These are phyloP conservation scores for Wickerhamomyces sp. DNA, from an alignment of 1,139 yeast species.

Conservation along the genomic window DNA sequence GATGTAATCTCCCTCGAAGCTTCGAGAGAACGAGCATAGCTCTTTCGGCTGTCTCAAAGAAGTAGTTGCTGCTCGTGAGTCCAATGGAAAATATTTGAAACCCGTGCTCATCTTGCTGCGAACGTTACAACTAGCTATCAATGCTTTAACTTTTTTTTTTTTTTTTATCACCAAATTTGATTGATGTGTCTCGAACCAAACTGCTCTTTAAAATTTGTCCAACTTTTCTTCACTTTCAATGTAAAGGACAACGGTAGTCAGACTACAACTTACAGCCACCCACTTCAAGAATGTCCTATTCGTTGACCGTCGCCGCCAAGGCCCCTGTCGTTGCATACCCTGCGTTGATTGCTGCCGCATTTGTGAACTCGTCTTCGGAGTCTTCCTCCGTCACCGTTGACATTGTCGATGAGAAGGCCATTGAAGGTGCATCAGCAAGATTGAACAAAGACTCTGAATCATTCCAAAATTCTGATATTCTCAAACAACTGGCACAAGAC, in stretches of 20 bases:
- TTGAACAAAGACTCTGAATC: conserved; percentile 28
- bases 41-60: conserved; percentile 74
- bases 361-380: conserved; percentile 52
- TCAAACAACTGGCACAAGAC: conserved; percentile 40
- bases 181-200: too few relatives aligned
- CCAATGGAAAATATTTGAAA: conserved; percentile 35
- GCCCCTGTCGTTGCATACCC: conserved; percentile 80
- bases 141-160: too few relatives aligned
- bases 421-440: conserved; percentile 31
- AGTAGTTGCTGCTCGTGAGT: conserved; percentile 45
- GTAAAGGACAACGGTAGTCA: too few relatives aligned
- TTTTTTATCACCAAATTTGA: too few relatives aligned
- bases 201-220: too few relatives aligned
- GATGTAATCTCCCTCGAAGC: conserved; percentile 39
- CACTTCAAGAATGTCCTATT: conserved; percentile 23
- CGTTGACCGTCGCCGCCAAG: conserved; percentile 74
- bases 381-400: conserved; percentile 56
- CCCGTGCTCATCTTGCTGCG: conserved; percentile 4
- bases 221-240: too few relatives aligned
- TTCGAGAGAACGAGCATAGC: conserved; percentile 51
- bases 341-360: conserved; percentile 71
- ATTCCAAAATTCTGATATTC: conserved; percentile 36
- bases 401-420: conserved; percentile 57
- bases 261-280: too few relatives aligned
- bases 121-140: too few relatives aligned